These are phyloP conservation scores for Lachnellula hyalina DNA, from an alignment of 2,329 filamentous ascomycete genomes.

Conservation along the genomic window DNA sequence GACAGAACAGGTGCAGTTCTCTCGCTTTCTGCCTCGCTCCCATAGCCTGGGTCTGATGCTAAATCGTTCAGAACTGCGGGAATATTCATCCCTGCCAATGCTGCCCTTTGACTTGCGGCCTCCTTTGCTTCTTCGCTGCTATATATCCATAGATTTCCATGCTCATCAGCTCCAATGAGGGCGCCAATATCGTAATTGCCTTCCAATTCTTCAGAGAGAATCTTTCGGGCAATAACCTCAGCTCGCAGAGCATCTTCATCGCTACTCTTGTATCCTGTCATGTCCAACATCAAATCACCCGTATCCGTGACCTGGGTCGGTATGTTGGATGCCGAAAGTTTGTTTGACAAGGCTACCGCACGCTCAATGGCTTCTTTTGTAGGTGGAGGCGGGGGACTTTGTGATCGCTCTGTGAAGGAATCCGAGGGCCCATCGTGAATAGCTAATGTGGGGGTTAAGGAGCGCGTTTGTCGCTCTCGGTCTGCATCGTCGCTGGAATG, in stretches of 20 bases:
- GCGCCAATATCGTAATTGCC: conserved; percentile 95
- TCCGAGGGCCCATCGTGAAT: conserved; percentile 25
- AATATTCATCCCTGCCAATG: conserved; percentile 41
- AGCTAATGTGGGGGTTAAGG: conserved; percentile 34
- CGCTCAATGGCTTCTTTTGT: conserved; percentile 74
- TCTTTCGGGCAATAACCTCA: conserved; percentile 87
- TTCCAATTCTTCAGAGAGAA: conserved; percentile 86
- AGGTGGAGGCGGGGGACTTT: conserved; percentile 71
- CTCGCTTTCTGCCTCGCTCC: conserved; percentile 75
- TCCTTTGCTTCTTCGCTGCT: conserved; percentile 95
- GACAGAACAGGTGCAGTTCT: conserved; percentile 40
- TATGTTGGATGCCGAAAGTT: conserved; percentile 85
- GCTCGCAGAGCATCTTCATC: conserved; percentile 89
- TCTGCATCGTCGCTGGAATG: conserved; percentile 25
- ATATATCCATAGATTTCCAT: conserved; percentile 99
- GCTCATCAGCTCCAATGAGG: conserved; percentile 88
- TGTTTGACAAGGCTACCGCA: conserved; percentile 78
- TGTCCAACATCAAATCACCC: conserved; percentile 95
- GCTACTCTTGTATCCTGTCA: conserved; percentile 93
- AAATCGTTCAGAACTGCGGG: conserved; percentile 50
- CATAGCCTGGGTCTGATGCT: conserved; percentile 88
- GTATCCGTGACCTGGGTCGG: conserved; percentile 86
- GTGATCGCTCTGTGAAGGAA: conserved; percentile 50
- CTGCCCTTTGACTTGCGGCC: conserved; percentile 64
- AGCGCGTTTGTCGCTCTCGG: conserved; percentile 34